Conservation (phyloP, 2,329 filamentous ascomycete species). For the Scedosporium apiospermum region DNA sequence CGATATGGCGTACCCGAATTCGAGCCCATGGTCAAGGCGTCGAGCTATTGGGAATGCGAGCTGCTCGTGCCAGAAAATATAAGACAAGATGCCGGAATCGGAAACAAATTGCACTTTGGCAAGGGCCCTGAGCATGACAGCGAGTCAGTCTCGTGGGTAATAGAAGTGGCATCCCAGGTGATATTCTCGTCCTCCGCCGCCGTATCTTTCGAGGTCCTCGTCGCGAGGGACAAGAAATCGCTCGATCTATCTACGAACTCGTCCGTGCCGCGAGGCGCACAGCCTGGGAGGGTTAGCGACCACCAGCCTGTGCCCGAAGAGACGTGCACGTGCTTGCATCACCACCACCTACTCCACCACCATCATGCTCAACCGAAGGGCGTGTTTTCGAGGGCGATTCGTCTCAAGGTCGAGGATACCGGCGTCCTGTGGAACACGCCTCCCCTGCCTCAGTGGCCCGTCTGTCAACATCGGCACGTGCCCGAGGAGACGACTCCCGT, state of each 20-base stretch:
- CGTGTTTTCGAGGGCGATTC: constrained; percentile 74
- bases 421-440: constrained; percentile 90
- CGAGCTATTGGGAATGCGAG: constrained; percentile 73
- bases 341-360: constrained; percentile 44
- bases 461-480: constrained; percentile 16
- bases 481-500: not conserved
- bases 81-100: constrained; percentile 48
- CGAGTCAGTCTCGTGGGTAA: constrained; percentile 69
- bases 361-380: constrained; percentile 60
- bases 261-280: constrained; percentile 37
- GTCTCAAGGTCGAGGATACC: constrained; percentile 77
- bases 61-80: constrained; percentile 73
- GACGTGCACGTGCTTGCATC: constrained; percentile 29
- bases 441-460: constrained; percentile 58
- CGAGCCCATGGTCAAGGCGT: constrained; percentile 93
- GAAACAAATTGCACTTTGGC: constrained; percentile 35
- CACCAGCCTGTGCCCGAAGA: constrained; percentile 57
- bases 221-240: constrained; percentile 80
- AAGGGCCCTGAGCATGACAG: constrained; percentile 33
- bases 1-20: constrained; percentile 77
- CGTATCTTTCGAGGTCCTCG: constrained; percentile 77
- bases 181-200: constrained; percentile 85
- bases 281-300: constrained; percentile 66
- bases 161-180: constrained; percentile 87
- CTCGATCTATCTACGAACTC: constrained; percentile 50